Evolutionary conservation across 208 protist genomes (phyloP).

Genomic region (Trypanosoma avium): DNA sequence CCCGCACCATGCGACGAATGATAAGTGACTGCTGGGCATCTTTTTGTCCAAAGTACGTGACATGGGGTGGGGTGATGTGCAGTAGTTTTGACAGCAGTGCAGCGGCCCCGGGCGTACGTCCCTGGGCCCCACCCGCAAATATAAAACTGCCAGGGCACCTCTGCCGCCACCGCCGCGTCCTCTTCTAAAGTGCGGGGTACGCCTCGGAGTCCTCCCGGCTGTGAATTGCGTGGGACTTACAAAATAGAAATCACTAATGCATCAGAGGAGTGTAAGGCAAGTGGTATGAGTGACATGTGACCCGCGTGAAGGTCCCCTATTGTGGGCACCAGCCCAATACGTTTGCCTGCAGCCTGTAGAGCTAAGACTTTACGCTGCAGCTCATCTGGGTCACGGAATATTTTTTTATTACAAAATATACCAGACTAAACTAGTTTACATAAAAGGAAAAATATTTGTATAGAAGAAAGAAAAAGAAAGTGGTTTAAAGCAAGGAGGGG

Average conservation of each 20-base stretch:
- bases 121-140: not conserved
- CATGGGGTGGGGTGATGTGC: slow-evolving; percentile 16
- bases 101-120: not conserved
- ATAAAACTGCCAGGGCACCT: no score
- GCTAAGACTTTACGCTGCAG: not conserved
- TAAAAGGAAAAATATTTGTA: no score
- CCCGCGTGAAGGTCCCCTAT: slow-evolving; percentile 52
- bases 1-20: slow-evolving; percentile 33
- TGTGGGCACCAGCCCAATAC: slow-evolving; percentile 51
- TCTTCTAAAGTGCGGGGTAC: slow-evolving; percentile 40
- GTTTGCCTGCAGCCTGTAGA: not conserved
- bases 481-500: not conserved
- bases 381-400: slow-evolving; percentile 1
- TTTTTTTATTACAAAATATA: no score
- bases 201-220: slow-evolving; percentile 35
- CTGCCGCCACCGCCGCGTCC: slow-evolving; percentile 2
- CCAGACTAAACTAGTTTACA: no score
- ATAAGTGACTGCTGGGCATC: slow-evolving; percentile 71
- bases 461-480: not conserved
- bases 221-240: slow-evolving; percentile 59
- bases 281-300: slow-evolving; percentile 39
- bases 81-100: not conserved
- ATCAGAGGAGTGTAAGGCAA: slow-evolving; percentile 18
- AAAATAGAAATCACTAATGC: slow-evolving; percentile 37
- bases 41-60: slow-evolving; percentile 68